Conservation (phyloP, 768 basidiomycete species). For the Tulasnella sp. region DNA sequence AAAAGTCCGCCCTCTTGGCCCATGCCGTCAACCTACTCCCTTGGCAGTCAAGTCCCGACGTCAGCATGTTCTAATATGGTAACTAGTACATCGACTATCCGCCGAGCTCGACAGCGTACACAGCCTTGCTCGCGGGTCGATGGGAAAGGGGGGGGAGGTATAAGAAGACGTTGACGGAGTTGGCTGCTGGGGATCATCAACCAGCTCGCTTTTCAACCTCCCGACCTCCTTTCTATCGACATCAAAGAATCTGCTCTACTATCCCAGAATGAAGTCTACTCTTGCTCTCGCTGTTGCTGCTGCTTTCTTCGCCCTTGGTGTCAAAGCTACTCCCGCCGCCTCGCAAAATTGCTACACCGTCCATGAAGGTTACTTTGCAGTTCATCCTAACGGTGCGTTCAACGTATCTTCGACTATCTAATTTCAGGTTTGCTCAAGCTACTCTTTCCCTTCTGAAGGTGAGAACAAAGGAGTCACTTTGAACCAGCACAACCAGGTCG, state of each 20-base stretch:
- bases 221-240: not conserved
- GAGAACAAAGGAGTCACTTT: not conserved
- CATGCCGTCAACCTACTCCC: not conserved
- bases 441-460: not conserved
- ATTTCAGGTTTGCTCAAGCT: not conserved
- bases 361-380: not conserved
- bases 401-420: not conserved
- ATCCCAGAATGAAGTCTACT: not conserved
- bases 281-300: not conserved
- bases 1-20: not conserved
- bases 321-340: not conserved
- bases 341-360: not conserved
- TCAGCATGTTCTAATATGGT: not conserved
- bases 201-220: not conserved
- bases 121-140: not conserved
- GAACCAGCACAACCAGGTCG: not conserved
- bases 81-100: not conserved
- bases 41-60: not conserved
- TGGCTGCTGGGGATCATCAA: not conserved
- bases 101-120: not conserved
- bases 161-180: not conserved
- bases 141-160: not conserved
- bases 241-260: not conserved
- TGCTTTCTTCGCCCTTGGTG: not conserved
- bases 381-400: not conserved